A percentile compares a stretch with the other conserved stretches of the same genome.
Evolutionary conservation across 108 stramenopile species (phyloP).

Genomic region (Parmales sp.): DNA sequence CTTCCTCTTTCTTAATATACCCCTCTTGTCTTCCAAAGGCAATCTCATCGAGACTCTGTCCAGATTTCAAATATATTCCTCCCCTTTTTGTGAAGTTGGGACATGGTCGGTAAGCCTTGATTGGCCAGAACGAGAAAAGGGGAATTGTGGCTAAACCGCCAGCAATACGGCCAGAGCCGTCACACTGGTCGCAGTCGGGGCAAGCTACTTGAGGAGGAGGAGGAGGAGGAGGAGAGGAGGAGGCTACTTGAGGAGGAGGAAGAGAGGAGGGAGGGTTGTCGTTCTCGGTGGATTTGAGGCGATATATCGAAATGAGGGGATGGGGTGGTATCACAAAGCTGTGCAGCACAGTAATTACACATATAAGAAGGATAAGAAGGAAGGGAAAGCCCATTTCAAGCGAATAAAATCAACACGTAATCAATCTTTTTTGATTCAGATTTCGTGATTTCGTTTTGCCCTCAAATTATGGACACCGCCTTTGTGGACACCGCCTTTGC

Average conservation of each 20-base stretch:
- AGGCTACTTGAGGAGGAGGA: not conserved
- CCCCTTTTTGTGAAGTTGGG: constrained; percentile 4
- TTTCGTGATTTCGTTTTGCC: too few relatives aligned
- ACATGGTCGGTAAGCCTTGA: constrained; percentile 3
- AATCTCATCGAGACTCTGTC: constrained; percentile 6
- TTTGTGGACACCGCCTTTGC: too few relatives aligned
- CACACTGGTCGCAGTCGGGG: not conserved
- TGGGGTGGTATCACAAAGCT: too few relatives aligned
- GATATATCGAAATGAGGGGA: too few relatives aligned
- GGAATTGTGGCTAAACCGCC: not conserved
- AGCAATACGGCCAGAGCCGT: constrained; percentile 4
- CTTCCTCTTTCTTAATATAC: not conserved
- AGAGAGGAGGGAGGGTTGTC: not conserved
- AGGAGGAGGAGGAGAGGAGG: not conserved
- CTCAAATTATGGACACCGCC: too few relatives aligned
- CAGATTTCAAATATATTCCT: not conserved
- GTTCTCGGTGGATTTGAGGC: too few relatives aligned
- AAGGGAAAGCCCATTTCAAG: too few relatives aligned
- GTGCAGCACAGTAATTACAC: too few relatives aligned
- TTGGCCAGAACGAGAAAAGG: not conserved
- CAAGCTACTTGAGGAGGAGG: not conserved
- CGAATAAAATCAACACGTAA: too few relatives aligned
- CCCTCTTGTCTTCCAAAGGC: constrained; percentile 6
- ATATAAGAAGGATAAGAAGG: too few relatives aligned
- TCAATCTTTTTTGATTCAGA: too few relatives aligned